Evolutionary conservation across 148 eudicot genomes (phyloP), one percentile per base, ranked within the genome.

Genomic region (Mesembryanthemum crystallinum): DNA sequence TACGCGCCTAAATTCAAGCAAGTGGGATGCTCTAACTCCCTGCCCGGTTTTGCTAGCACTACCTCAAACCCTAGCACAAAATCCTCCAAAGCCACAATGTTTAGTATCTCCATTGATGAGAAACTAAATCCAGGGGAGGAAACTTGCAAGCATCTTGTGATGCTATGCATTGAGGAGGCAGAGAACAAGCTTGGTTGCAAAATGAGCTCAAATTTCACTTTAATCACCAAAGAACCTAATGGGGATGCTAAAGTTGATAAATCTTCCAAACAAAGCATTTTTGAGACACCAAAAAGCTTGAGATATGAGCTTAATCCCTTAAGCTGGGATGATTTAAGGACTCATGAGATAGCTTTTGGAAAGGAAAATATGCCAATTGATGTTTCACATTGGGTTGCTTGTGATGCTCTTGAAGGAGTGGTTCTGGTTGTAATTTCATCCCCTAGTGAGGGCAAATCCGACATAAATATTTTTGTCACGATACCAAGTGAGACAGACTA

Each of bases 311-410:
- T 80, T 54, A 60, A 7, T 18, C 55, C 66, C 51, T 33, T 11
- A 7, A 76, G 28, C n/a, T 83, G 82, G 86, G 88, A 76, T 29
- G 81, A 78, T 51, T 78, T 88, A 37, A 76, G 72, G 35, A 73
- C 81, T 15, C 74, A 73, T 27, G 76, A 77, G 60, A 47, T 82
- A 13, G 51, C 33, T 66, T 43, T 86, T 80, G 15, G 23, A 52
- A 49, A 66, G 42, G 87, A 75, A 32, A 86, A 73, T 51, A 67
- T 64, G 73, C 83, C 84, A 55, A 58, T 33, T 35, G 25, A 72
- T 60, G 80, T 60, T 60, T 81, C 88, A 10, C 60, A 79, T 51
- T 88, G 91, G 91, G 71, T 86, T 64, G 72, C 74, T 47, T 82
- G 81, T 7, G 73, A 61, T 14, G 30, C 64, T 55, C 76, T 33